Evolutionary conservation across 2,329 filamentous ascomycete genomes (phyloP), one percentile per base, ranked within the genome.

Genomic region (Cladosporium sp.): DNA sequence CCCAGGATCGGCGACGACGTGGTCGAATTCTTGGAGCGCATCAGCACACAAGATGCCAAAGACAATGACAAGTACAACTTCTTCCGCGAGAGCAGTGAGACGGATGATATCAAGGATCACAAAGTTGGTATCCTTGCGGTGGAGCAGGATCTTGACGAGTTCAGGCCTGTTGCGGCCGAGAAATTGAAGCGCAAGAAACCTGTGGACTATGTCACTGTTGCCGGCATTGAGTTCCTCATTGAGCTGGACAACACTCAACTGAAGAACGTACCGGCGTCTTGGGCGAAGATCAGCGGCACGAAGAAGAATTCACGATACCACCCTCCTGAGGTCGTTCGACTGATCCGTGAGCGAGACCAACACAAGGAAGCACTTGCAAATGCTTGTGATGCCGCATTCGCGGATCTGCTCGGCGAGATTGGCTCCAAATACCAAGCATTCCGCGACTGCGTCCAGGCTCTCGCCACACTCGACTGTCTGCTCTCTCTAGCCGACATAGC

Each of bases 91-190:
- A 86, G 90, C 47, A 86, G 92, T 69, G 94, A 97, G 78, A 96
- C 91, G 0, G 93, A 97, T 30, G 90, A 88, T 52, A 97, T 99
- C 70, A 89, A 89, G 24, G 89, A 94, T 71, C 89, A 96, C 74
- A 97, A 97, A 78, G 82, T 96, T n/a, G 92, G 92, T 68, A 99
- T 99, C 70, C 92, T 89, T n/a, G 89, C 88, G 26, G 92, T 98
- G 5, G 94, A 99, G 79, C 88, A 95, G 72, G 93, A 97, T 66
- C 86, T 99, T 1, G 86, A 94, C 67, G 86, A 87, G 18, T 92
- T 98, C 77, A 89, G 90, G 49, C 77, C 85, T 32, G 86, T 84
- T 14, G 92, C 92, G 2, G 91, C 90, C 1, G 82, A 86, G 54
- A 90, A 88, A 66, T 82, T 99, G 21, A 88, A 88, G 68, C 90